Conservation (phyloP, 495 filamentous ascomycete genomes). For the Lasiosphaeriaceae sp. region DNA sequence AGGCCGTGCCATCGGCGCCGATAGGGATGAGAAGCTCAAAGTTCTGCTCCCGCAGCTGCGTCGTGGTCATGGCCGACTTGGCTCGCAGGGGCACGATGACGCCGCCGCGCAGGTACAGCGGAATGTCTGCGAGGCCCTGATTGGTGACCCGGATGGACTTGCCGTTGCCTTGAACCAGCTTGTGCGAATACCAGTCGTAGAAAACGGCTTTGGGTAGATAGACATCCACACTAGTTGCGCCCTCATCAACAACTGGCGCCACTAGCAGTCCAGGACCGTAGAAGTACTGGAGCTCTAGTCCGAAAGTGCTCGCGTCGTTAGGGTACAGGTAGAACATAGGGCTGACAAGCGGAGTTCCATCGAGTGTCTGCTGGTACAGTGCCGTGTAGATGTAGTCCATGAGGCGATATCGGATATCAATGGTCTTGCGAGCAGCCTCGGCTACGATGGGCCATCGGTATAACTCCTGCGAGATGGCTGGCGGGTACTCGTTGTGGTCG, state of each 20-base stretch:
- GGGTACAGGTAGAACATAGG: slow-evolving; percentile 74
- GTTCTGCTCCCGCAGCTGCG: slow-evolving; percentile 58
- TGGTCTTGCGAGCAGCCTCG: slow-evolving; percentile 63
- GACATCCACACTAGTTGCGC: slow-evolving; percentile 59
- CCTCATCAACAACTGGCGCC: slow-evolving; percentile 63
- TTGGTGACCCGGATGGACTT: slow-evolving; percentile 47
- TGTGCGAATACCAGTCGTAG: slow-evolving; percentile 72
- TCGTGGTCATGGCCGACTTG: slow-evolving; percentile 64
- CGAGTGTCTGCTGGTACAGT: slow-evolving; percentile 57
- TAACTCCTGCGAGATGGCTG: slow-evolving; percentile 63
- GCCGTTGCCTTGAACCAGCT: slow-evolving; percentile 54
- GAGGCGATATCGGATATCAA: slow-evolving; percentile 70
- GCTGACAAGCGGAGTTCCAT: slow-evolving; percentile 64
- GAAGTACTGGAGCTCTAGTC: slow-evolving; percentile 67
- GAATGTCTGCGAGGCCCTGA: slow-evolving; percentile 62
- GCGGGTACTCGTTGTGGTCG: slow-evolving; percentile 59
- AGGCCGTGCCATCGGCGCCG: slow-evolving; percentile 38
- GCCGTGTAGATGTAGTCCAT: slow-evolving; percentile 84
- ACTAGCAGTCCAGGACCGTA: slow-evolving; percentile 70
- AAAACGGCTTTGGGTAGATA: slow-evolving; percentile 74
- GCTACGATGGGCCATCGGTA: slow-evolving; percentile 69
- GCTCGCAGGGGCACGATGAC: slow-evolving; percentile 62
- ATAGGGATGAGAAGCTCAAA: slow-evolving; percentile 72
- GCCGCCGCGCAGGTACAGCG: slow-evolving; percentile 68
- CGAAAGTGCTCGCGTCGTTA: slow-evolving; percentile 55